phyloP scores from a whole-genome alignment of 768 basidiomycete species.

The Xanthoconium stramineum region DNA sequence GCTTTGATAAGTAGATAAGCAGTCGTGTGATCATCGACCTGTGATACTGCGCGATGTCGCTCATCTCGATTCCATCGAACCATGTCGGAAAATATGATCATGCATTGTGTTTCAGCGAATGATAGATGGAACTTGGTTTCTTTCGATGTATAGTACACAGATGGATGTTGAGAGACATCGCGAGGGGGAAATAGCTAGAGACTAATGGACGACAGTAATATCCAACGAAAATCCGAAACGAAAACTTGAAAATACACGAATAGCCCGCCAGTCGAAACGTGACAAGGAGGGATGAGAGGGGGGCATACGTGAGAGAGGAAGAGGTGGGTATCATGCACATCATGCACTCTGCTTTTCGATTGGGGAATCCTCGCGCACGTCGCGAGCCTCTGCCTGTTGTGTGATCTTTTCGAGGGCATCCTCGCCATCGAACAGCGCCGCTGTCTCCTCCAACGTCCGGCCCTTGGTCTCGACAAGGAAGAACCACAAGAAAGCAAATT shows the following conservation, averaged over 20 bases:
- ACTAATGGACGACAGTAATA: not conserved
- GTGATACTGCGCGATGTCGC: no score
- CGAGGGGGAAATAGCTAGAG: not conserved
- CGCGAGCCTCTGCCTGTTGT: constrained; percentile 21
- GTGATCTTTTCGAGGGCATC: constrained; percentile 42
- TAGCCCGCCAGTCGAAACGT: no score
- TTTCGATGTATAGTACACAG: not conserved
- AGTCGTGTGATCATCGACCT: no score
- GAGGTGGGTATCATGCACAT: not conserved
- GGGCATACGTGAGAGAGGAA: no score
- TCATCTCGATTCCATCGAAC: no score
- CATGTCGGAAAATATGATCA: no score
- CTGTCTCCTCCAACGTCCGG: constrained; percentile 78
- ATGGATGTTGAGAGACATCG: not conserved
- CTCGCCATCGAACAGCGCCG: constrained; percentile 73
- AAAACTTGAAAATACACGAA: no score
- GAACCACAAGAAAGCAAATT: constrained; percentile 62
- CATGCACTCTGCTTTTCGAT: constrained; percentile 22
- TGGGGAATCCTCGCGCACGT: constrained; percentile 11
- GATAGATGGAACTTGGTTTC: not conserved
- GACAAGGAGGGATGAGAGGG: no score
- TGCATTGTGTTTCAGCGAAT: no score
- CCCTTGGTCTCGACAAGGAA: constrained; percentile 71
- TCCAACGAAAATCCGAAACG: no score
- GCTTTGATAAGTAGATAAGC: no score